These are phyloP conservation scores for Fusarium sp. DNA, from an alignment of 2,329 filamentous ascomycete genomes.

Conservation along the genomic window DNA sequence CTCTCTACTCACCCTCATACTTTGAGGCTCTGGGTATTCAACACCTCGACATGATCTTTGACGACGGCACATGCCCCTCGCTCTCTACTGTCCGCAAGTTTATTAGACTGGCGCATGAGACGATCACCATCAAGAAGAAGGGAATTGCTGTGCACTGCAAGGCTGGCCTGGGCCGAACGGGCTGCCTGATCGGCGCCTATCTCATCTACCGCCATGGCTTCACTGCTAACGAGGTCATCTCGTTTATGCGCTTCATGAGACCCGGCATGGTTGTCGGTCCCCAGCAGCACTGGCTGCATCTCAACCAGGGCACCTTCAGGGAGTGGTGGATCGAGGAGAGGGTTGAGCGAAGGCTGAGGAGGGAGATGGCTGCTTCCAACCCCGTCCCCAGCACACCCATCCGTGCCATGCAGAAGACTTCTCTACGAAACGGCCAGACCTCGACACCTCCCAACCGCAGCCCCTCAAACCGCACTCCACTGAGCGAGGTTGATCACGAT, in stretches of 20 bases:
- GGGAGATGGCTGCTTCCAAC: constrained; percentile 62
- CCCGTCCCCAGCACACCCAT: constrained; percentile 65
- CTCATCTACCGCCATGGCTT: constrained; percentile 97
- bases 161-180: constrained; percentile 91
- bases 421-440: constrained; percentile 69
- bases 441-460: constrained; percentile 86
- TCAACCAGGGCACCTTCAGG: constrained; percentile 96
- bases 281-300: constrained; percentile 97
- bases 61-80: constrained; percentile 94
- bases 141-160: constrained; percentile 98
- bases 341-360: constrained; percentile 71
- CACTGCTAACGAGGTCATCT: constrained; percentile 95
- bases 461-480: constrained; percentile 77
- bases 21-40: constrained; percentile 95
- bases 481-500: constrained; percentile 94
- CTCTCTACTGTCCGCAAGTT: constrained; percentile 91
- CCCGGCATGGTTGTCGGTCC: constrained; percentile 99
- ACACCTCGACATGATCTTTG: constrained; percentile 99
- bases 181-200: constrained; percentile 96
- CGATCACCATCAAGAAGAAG: constrained; percentile 88
- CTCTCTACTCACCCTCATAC: constrained; percentile 95
- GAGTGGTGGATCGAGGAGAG: constrained; percentile 98
- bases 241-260: constrained; percentile 99
- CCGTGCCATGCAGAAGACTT: constrained; percentile 67
- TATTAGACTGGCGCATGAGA: constrained; percentile 92